Evolutionary conservation across 441 rosid genomes (phyloP), one percentile per base, ranked within the genome.

Genomic region (Macaranga tanarius): DNA sequence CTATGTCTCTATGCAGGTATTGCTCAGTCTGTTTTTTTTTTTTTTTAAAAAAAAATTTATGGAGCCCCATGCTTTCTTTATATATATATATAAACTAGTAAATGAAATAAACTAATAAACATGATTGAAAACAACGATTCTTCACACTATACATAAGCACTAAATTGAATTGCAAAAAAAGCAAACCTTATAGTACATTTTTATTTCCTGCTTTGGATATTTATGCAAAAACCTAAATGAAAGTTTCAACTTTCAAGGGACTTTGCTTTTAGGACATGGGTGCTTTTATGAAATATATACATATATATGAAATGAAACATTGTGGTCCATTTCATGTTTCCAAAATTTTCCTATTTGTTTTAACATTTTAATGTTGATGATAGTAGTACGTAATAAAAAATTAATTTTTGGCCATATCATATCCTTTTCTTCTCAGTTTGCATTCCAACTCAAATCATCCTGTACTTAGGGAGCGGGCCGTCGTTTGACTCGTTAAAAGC

Each of bases 31-130:
- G 38, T 42, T 11, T 7, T 69, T 75, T 48, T 54, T 45, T 56
- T 55, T n/a, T n/a, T n/a, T n/a, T n/a, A n/a, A n/a, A n/a, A n/a
- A n/a, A n/a, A n/a, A n/a, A n/a, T n/a, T 69, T 15, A 80, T 84
- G 80, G 81, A 72, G 75, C 76, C 81, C 81, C 81, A 73, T 79
- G 61, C 79, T 69, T 10, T 34, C 79, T 69, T 10, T 34, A 34
- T 34, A 66, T 72, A 45, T 23, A 28, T 40, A 9, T 17, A 31
- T 31, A 8, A 16, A 17, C 28, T 13, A 4, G 0, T 31, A 5
- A n/a, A 42, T 7, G 6, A 62, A 9, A 40, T 4, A 20, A 42
- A 40, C 20, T 2, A 15, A 11, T 48, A 13, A 10, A 15, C 1
- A 13, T 11, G 52, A 12, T 4, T 20, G 47, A 42, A 42, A 42